These are phyloP conservation scores for Fusarium mundagurra DNA, from an alignment of 2,329 filamentous ascomycete genomes.

Conservation along the genomic window DNA sequence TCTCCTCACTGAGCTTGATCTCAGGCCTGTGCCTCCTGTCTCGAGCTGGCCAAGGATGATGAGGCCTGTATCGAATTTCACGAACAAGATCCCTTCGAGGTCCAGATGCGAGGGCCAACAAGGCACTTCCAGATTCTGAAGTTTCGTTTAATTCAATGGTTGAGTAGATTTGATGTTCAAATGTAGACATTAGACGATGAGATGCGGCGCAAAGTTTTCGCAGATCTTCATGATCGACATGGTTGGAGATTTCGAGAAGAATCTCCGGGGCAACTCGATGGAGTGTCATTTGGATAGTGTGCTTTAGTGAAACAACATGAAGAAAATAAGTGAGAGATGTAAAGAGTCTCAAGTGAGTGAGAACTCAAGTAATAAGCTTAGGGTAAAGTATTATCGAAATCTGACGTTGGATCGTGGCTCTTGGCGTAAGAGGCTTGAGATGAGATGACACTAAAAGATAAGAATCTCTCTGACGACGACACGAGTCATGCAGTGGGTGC, in stretches of 20 bases:
- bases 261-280: background rate
- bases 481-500: background rate
- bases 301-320: background rate
- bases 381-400: background rate
- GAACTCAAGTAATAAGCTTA: background rate
- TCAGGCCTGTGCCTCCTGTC: background rate
- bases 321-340: background rate
- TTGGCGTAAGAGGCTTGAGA: background rate
- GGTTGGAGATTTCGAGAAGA: background rate
- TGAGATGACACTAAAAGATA: background rate
- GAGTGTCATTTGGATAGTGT: background rate
- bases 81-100: background rate
- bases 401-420: background rate
- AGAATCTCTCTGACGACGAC: background rate
- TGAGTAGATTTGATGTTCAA: background rate
- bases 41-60: background rate
- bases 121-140: background rate
- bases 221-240: background rate
- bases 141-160: background rate
- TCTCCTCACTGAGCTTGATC: background rate
- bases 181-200: background rate
- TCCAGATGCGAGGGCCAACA: background rate
- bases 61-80: background rate
- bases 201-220: background rate
- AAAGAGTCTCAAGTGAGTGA: background rate